phyloP scores from a whole-genome alignment of 2,329 filamentous ascomycete genomes.

The Aspergillus neotritici region DNA sequence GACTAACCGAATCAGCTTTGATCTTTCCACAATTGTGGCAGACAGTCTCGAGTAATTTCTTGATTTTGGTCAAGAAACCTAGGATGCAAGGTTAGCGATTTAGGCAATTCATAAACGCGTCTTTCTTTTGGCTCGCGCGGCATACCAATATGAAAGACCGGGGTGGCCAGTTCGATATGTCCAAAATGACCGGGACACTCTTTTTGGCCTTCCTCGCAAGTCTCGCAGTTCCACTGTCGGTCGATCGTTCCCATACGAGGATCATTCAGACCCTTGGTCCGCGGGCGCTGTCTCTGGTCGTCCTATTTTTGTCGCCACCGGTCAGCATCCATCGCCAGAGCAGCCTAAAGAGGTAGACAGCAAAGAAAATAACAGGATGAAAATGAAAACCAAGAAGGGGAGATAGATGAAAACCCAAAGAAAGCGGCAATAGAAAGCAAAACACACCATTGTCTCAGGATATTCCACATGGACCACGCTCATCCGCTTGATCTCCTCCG shows the following conservation, averaged over 20 bases:
- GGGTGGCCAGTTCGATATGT: conserved; percentile 94
- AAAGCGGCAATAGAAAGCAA: conserved; percentile 12
- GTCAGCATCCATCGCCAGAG: conserved; percentile 14
- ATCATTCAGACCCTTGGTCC: conserved; percentile 89
- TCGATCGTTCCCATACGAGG: conserved; percentile 95
- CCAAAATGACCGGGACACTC: conserved; percentile 98
- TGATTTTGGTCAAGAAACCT: conserved; percentile 98
- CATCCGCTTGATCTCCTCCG: conserved; percentile 99
- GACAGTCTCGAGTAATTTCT: conserved; percentile 97
- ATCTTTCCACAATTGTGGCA: conserved; percentile 99
- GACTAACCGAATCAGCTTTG: conserved; percentile 95
- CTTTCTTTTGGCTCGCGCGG: too few species aligned
- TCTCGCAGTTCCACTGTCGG: conserved; percentile 89
- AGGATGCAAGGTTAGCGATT: conserved; percentile 33
- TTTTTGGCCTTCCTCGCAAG: conserved; percentile 90
- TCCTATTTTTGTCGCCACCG: conserved; percentile 47
- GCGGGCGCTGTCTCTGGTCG: conserved; percentile 83
- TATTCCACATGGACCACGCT: conserved; percentile 94
- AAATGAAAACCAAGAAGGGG: conserved; percentile 12
- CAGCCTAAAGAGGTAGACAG: not conserved
- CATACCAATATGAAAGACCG: conserved; percentile 79
- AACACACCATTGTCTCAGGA: conserved; percentile 84
- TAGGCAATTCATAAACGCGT: too few species aligned
- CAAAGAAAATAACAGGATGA: conserved; percentile 12
- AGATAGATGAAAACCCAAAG: not conserved